Base-by-base conservation (phyloP, 2,329 filamentous ascomycete species). In the Fusarium coffeatum region DNA sequence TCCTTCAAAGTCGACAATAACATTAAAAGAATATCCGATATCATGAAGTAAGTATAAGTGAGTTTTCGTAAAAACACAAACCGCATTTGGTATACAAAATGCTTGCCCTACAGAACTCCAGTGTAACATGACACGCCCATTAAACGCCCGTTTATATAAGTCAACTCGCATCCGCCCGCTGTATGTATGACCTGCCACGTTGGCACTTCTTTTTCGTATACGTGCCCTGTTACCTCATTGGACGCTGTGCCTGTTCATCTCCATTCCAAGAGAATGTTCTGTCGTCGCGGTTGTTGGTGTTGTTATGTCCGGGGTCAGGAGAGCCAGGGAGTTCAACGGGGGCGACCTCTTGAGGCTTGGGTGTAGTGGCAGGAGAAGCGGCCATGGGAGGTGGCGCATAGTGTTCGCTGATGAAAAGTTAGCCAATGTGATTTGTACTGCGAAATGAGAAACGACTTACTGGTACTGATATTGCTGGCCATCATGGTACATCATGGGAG, bases 251-350 rank as follows among this genome's bases (percentile, higher is more conserved):
- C 11, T 71, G 62, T 68, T 80, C 78, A 10, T 74, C 71, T 9
- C 74, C 72, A 11, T 69, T 60, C 77, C 78, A 82, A 12, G 78
- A 81, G 41, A 78, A 55, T 50, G 66, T 68, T 61, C 68, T 50
- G 37, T 30, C 30, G 23, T 65, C 48, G 15, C 41, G 23, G 23
- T 65, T 66, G 41, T 69, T 67, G 46, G 20, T 63, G 42, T 55
- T 63, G 42, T 64, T 69, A 46, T 77, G 74, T 2, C 72, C 76
- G 2, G 76, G 77, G 7, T 77, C 75, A 2, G 62, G 51, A 10
- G 75, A 78, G 2, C 75, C 67, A 6, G 82, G 78, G 3, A 84
- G 70, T 64, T 83, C 82, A 2, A 77, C 78, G 0, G 73, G 74
- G 5, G 73, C 56, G 15, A 50, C 12, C 25, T 74, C 66, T 11